Percentiles rank a stretch among this genome's conserved stretches.
These are phyloP conservation scores for Zoysia pacifica DNA, from an alignment of 176 grass and related monocot genomes.

Conservation along the genomic window DNA sequence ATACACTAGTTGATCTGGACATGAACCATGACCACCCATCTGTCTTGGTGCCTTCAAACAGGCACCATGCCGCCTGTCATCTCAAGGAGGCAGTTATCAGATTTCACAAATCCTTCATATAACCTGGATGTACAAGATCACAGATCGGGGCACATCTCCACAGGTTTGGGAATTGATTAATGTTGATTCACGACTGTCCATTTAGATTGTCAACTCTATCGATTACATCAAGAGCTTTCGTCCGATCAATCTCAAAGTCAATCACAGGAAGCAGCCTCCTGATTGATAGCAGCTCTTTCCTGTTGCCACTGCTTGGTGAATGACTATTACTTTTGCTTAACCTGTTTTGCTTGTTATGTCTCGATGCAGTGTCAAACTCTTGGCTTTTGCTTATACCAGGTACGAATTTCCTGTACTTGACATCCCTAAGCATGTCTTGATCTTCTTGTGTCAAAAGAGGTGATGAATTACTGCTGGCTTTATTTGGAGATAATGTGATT, in stretches of 20 bases:
- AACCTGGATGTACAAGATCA: constrained; percentile 35
- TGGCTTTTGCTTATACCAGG: constrained; percentile 96
- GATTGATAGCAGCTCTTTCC: constrained; percentile 61
- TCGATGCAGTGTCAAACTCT: constrained; percentile 71
- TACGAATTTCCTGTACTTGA: constrained; percentile 81
- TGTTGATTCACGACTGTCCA: constrained; percentile 35
- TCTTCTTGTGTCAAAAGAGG: constrained; percentile 78
- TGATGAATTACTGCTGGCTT: constrained; percentile 57
- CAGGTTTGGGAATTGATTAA: background rate
- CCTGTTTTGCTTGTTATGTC: constrained; percentile 61
- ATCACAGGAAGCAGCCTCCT: constrained; percentile 83
- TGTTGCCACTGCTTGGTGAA: constrained; percentile 74
- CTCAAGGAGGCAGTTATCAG: background rate
- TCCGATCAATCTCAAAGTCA: constrained; percentile 74
- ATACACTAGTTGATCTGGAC: constrained; percentile 47
- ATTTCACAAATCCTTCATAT: constrained; percentile 23
- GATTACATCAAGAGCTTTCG: constrained; percentile 85
- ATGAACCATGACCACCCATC: constrained; percentile 27
- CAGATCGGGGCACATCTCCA: constrained; percentile 6
- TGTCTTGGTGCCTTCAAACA: constrained; percentile 5
- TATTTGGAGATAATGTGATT: constrained; percentile 45
- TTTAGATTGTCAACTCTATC: constrained; percentile 81
- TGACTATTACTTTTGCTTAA: constrained; percentile 96
- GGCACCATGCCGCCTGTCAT: background rate
- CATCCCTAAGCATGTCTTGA: constrained; percentile 88